These are phyloP conservation scores for Calycina marina DNA, from an alignment of 2,329 filamentous ascomycete species.

Conservation along the genomic window DNA sequence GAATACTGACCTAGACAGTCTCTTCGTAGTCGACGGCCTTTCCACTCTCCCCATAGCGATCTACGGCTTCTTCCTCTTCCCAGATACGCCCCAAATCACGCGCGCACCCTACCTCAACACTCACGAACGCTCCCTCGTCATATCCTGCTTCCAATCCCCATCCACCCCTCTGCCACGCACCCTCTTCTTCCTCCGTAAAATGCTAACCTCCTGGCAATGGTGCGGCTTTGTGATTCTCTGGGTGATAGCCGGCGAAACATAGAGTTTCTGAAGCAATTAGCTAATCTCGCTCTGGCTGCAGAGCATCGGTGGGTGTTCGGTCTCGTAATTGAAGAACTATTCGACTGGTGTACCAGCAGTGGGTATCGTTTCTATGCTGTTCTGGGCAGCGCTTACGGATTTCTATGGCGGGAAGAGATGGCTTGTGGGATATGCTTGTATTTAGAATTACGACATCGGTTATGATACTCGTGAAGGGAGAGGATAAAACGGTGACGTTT, in stretches of 20 bases:
- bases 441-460: constrained; percentile 47
- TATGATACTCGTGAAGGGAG: constrained; percentile 37
- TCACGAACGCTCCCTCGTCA: constrained; percentile 28
- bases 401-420: constrained; percentile 47
- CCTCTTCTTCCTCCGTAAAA: constrained; percentile 35
- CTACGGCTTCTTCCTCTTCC: constrained; percentile 35
- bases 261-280: constrained; percentile 53
- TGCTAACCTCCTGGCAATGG: constrained; percentile 47
- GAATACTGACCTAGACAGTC: too few relatives aligned
- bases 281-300: constrained; percentile 37
- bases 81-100: constrained; percentile 29
- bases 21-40: constrained; percentile 31
- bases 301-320: constrained; percentile 28
- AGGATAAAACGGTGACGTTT: constrained; percentile 35
- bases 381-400: constrained; percentile 57
- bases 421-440: constrained; percentile 49
- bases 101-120: constrained; percentile 27
- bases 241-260: constrained; percentile 57
- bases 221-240: constrained; percentile 53
- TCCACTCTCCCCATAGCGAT: constrained; percentile 41
- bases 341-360: constrained; percentile 37
- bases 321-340: constrained; percentile 37
- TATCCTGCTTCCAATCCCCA: constrained; percentile 26
- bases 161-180: constrained; percentile 28
- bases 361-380: constrained; percentile 39